A percentile compares a stretch with the other conserved stretches of the same genome.
These are phyloP conservation scores for Echites panduratus DNA, from an alignment of 257 asterid species.

Conservation along the genomic window DNA sequence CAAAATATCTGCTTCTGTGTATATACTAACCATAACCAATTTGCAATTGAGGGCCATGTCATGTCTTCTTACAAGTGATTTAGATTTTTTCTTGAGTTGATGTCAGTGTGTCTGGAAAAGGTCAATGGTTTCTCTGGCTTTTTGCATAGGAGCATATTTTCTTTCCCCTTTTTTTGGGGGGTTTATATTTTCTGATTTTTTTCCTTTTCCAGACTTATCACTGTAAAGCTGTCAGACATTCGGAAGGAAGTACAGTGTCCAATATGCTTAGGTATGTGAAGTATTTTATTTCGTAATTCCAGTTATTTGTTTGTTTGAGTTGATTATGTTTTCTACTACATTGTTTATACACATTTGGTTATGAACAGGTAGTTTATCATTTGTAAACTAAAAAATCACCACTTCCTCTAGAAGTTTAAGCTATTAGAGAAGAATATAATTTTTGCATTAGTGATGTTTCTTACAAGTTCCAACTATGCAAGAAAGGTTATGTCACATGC, in stretches of 20 bases:
- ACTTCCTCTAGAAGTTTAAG: background rate
- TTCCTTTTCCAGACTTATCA: slow-evolving; percentile 43
- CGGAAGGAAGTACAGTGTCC: slow-evolving; percentile 99
- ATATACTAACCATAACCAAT: background rate
- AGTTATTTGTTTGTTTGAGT: background rate
- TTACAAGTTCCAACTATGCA: background rate
- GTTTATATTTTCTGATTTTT: background rate
- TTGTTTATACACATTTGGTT: background rate
- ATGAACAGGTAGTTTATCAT: background rate
- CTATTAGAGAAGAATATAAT: background rate
- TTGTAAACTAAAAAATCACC: background rate
- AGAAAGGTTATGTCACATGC: background rate
- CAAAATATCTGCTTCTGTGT: background rate
- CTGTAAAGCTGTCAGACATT: slow-evolving; percentile 74
- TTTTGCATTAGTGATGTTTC: background rate
- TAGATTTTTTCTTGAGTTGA: background rate
- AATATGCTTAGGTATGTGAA: slow-evolving; percentile 72
- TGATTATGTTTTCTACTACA: background rate
- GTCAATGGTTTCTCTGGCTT: background rate
- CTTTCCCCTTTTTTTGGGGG: background rate
- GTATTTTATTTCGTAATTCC: background rate
- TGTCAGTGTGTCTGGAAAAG: background rate
- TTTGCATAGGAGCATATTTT: background rate
- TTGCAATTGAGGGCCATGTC: background rate
- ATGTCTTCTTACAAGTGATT: background rate